Evolutionary conservation across 2,329 filamentous ascomycete species (phyloP).

Genomic region (Hawksworthiomyces lignivorus): DNA sequence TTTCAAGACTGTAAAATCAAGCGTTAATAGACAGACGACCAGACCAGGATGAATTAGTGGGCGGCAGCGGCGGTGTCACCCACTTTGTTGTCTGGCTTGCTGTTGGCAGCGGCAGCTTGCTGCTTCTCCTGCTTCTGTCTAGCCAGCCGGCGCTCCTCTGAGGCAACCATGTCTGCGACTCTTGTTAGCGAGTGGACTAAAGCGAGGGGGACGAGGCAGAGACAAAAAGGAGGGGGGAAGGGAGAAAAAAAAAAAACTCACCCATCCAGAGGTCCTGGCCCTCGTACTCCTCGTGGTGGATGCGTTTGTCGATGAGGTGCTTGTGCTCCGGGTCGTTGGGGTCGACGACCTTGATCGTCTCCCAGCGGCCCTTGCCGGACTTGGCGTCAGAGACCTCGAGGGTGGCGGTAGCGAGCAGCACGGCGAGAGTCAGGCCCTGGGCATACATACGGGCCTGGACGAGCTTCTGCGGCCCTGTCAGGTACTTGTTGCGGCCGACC

Average conservation of each 20-base stretch:
- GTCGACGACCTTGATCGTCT: slow-evolving; percentile 75
- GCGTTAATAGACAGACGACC: too few species aligned
- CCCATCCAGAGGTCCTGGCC: slow-evolving; percentile 92
- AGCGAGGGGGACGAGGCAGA: not conserved
- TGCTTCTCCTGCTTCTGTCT: slow-evolving; percentile 25
- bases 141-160: slow-evolving; percentile 59
- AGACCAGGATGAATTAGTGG: slow-evolving; percentile 6
- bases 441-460: slow-evolving; percentile 94
- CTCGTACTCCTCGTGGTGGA: slow-evolving; percentile 79
- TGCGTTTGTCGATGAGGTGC: slow-evolving; percentile 75
- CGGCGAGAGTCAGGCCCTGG: slow-evolving; percentile 78
- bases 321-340: slow-evolving; percentile 77
- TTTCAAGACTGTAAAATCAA: not conserved
- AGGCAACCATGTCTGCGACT: slow-evolving; percentile 66
- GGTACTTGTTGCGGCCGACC: slow-evolving; percentile 69
- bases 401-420: slow-evolving; percentile 72
- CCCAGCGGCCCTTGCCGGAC: slow-evolving; percentile 69
- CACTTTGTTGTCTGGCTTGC: slow-evolving; percentile 9
- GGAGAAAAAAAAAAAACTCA: slow-evolving; percentile 31
- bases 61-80: slow-evolving; percentile 11
- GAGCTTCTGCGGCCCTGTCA: slow-evolving; percentile 74
- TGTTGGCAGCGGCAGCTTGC: slow-evolving; percentile 12
- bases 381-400: slow-evolving; percentile 75
- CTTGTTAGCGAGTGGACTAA: slow-evolving; percentile 12
- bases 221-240: slow-evolving; percentile 1